Conservation (phyloP, 306 rosid species). For the Geum urbanum region DNA sequence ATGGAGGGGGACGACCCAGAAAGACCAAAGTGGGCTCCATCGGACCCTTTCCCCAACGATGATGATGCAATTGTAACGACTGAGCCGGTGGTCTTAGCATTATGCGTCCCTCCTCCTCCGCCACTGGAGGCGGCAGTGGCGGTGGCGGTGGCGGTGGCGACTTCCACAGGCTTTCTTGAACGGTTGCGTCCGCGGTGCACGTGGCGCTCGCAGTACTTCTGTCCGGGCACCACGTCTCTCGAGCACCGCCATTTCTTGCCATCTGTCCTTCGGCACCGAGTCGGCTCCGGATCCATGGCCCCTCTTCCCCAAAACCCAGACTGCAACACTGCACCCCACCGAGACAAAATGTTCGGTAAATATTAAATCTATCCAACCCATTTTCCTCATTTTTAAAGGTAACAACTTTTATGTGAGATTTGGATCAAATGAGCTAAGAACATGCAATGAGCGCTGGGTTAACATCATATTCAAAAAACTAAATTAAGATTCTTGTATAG, state of each 20-base stretch:
- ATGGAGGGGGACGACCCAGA: constrained; percentile 56
- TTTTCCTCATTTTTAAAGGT: not conserved
- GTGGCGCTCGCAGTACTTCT: constrained; percentile 98
- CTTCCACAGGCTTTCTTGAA: constrained; percentile 99
- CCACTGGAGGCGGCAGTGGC: not conserved
- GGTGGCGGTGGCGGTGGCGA: constrained; percentile 45
- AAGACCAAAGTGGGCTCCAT: constrained; percentile 25
- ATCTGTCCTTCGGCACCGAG: constrained; percentile 92
- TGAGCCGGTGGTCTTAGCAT: constrained; percentile 15
- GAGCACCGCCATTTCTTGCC: constrained; percentile 99
- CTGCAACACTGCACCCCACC: constrained; percentile 47
- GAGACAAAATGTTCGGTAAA: not conserved
- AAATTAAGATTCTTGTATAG: rapidly evolving
- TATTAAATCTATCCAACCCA: not conserved
- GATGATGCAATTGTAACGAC: constrained; percentile 23
- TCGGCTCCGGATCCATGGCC: constrained; percentile 97
- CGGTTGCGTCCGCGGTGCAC: constrained; percentile 96
- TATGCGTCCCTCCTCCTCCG: constrained; percentile 29
- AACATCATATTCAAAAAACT: not conserved
- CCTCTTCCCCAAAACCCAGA: constrained; percentile 88
- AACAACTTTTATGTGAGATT: not conserved
- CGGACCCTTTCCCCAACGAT: constrained; percentile 30
- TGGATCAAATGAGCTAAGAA: not conserved
- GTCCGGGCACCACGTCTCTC: constrained; percentile 90
- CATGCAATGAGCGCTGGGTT: not conserved